Percentiles rank a stretch among this genome's conserved stretches.
phyloP scores from a whole-genome alignment of 371 early-diverging fungal species.

The Globomyces sp. region DNA sequence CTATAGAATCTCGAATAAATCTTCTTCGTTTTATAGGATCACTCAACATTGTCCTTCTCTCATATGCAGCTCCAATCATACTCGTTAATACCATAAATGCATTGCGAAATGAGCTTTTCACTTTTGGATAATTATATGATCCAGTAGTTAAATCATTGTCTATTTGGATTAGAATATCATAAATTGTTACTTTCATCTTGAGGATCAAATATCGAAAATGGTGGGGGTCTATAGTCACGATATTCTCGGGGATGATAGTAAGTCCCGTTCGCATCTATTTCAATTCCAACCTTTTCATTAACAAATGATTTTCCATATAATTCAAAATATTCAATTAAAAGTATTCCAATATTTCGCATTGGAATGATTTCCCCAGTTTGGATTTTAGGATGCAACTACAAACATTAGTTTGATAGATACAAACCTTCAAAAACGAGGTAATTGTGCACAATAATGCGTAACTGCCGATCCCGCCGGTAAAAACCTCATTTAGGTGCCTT shows the following conservation, averaged over 20 bases:
- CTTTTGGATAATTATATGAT: conserved; percentile 10
- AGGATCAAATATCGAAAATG: conserved; percentile 11
- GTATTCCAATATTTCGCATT: conserved; percentile 78
- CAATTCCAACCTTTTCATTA: conserved; percentile 66
- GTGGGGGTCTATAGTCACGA: conserved; percentile 3
- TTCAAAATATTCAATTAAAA: conserved; percentile 95
- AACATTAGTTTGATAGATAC: neutral
- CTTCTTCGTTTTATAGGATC: neutral
- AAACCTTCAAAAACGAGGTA: conserved; percentile 75
- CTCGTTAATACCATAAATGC: conserved; percentile 3
- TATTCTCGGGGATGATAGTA: conserved; percentile 13
- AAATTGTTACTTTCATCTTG: conserved; percentile 3
- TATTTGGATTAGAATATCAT: neutral
- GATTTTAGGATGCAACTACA: conserved; percentile 78
- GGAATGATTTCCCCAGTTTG: conserved; percentile 63
- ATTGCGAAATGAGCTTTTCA: neutral
- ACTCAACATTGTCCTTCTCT: conserved; percentile 6
- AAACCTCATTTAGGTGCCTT: conserved; percentile 84
- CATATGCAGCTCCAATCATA: conserved; percentile 18
- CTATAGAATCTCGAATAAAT: neutral
- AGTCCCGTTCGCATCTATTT: conserved; percentile 53
- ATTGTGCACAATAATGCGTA: conserved; percentile 86
- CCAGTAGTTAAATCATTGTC: conserved; percentile 16
- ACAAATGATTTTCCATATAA: conserved; percentile 87
- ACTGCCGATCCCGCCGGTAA: conserved; percentile 91